Evolutionary conservation across 1,284 basidiomycete genomes (phyloP).

Genomic region (Sporisorium graminicola): DNA sequence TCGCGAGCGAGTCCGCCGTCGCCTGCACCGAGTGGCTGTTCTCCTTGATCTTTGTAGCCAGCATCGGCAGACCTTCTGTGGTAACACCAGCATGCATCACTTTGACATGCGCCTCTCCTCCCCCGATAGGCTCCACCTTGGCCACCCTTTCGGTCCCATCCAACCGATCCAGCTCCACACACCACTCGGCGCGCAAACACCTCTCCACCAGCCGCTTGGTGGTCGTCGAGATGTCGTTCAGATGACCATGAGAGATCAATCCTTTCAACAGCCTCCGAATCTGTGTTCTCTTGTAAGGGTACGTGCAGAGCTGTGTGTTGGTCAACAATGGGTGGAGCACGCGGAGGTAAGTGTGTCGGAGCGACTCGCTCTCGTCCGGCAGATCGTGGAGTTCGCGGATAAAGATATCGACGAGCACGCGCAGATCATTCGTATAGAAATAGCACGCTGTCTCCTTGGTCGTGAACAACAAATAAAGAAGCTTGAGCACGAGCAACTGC

Average conservation of each 20-base stretch:
- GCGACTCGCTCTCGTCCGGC: constrained; percentile 93
- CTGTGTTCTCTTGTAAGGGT: constrained; percentile 90
- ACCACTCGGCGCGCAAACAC: constrained; percentile 89
- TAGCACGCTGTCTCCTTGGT: constrained; percentile 93
- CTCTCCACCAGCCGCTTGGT: constrained; percentile 92
- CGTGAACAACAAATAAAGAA: constrained; percentile 94
- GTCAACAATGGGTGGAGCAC: constrained; percentile 94
- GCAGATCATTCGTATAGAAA: constrained; percentile 97
- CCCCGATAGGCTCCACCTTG: constrained; percentile 48
- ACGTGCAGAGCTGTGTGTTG: constrained; percentile 86
- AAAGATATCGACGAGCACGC: constrained; percentile 96
- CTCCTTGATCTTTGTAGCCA: constrained; percentile 33
- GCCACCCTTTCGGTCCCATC: constrained; percentile 41
- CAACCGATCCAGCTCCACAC: constrained; percentile 71
- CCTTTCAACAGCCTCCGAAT: constrained; percentile 86
- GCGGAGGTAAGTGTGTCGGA: constrained; percentile 95
- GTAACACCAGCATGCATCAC: constrained; percentile 42
- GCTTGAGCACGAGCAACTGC: constrained; percentile 92
- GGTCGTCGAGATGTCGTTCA: constrained; percentile 79
- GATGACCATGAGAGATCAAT: constrained; percentile 79
- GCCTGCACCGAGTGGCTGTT: constrained; percentile 20
- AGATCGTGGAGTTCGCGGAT: constrained; percentile 89
- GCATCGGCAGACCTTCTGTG: constrained; percentile 43
- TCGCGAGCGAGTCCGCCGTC: constrained; percentile 28
- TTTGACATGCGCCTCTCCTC: constrained; percentile 45